Evolutionary conservation across 768 basidiomycete genomes (phyloP), one percentile per base, ranked within the genome.

Genomic region (Hericium rajendrae): DNA sequence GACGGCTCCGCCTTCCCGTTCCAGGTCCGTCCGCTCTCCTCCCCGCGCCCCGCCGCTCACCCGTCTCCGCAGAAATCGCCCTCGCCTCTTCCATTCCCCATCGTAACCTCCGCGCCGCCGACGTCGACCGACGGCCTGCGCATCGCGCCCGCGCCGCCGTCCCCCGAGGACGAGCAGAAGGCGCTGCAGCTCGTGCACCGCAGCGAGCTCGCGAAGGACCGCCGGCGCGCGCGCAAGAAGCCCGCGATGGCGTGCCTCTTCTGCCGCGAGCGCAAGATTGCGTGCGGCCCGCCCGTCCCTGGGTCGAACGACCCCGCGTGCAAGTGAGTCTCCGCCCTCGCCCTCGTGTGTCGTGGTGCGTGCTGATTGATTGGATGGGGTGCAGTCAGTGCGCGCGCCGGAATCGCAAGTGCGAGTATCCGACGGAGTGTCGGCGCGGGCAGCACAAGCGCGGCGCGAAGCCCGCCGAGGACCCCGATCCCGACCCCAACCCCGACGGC

Each of bases 251-350:
- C 74, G 6, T 76, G 74, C 56, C 64, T 71, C 13, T 76, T 76
- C 57, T 76, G 74, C 57, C 64, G 73, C 18, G 73, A 74, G 56
- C 70, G 74, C 26, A 76, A 76, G 67, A 75, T 76, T 48, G 73
- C 73, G 1, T 76, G 74, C 58, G 71, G 60, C 16, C 57, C 60
- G 55, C 62, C 62, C 12, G 56, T 57, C 1, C 53, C 51, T 5
- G 62, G 60, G 48, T 59, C 57, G 53, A 54, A 60, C 10, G 57
- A 63, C 50, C 51, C 60, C 16, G 53, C 60, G 8, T 63, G 62
- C 62, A 63, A 63, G 62, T 63, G 48, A 32, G 62, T 61, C 13
- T 26, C 28, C 2, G 18, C 16, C 18, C 56, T 48, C 2, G 18
- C 16, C 18, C 56, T 48, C 20, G 24, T 46, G 20, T 56, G 51